phyloP scores from a whole-genome alignment of 495 filamentous ascomycete species.

The Hypoxylon lienhwacheense region DNA sequence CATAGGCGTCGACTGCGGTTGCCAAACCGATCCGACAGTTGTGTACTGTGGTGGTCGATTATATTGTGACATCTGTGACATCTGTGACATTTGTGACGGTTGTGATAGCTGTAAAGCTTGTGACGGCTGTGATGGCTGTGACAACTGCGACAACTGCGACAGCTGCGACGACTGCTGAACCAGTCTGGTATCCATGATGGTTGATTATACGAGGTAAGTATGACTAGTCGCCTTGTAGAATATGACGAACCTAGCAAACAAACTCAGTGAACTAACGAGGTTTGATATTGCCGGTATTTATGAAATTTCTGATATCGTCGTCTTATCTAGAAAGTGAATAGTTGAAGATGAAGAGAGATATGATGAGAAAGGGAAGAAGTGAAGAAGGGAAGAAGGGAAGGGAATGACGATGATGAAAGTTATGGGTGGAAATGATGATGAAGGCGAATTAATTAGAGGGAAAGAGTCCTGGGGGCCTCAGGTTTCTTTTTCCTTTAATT shows the following conservation, averaged over 20 bases:
- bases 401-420: conserved; percentile 8
- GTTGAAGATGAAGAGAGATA: background rate
- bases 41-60: conserved; percentile 40
- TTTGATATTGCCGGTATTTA: too few relatives aligned
- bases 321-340: background rate
- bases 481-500: too few relatives aligned
- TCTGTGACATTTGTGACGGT: too few relatives aligned
- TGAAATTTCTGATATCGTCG: too few relatives aligned
- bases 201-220: background rate
- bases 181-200: conserved; percentile 13
- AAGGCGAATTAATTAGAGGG: background rate
- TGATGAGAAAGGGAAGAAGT: background rate
- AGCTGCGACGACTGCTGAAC: background rate
- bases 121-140: background rate
- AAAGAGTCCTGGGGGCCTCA: background rate
- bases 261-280: too few relatives aligned
- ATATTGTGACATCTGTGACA: background rate
- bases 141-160: background rate
- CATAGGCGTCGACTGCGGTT: conserved; percentile 43
- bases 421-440: conserved; percentile 10
- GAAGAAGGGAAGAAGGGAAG: background rate
- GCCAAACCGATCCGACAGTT: conserved; percentile 52
- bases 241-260: too few relatives aligned
- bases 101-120: background rate
- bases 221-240: background rate